These are phyloP conservation scores for Citrus australasica DNA, from an alignment of 345 rosid species.

Conservation along the genomic window DNA sequence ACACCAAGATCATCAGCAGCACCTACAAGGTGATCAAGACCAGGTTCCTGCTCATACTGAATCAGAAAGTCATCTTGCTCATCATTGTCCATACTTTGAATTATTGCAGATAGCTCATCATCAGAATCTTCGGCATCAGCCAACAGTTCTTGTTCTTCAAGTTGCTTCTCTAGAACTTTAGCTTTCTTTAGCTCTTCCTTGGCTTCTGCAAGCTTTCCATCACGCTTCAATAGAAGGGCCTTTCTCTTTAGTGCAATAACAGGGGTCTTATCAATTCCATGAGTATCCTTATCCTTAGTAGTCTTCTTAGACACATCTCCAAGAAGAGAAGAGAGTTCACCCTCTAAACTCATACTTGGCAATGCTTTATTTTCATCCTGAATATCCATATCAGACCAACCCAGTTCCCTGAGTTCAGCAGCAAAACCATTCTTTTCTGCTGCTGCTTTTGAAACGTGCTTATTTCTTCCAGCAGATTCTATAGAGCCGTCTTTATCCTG, in stretches of 20 bases:
- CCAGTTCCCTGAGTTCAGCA: conserved; percentile 72
- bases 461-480: conserved; percentile 46
- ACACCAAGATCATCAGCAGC: conserved; percentile 45
- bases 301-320: conserved; percentile 46
- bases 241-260: conserved; percentile 69
- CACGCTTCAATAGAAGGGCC: conserved; percentile 81
- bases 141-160: conserved; percentile 83
- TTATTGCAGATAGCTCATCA: conserved; percentile 80
- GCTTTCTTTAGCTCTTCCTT: conserved; percentile 92
- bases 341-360: conserved; percentile 63
- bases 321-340: conserved; percentile 76
- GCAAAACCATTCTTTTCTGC: conserved; percentile 54
- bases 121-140: conserved; percentile 80
- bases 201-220: conserved; percentile 93
- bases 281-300: conserved; percentile 25
- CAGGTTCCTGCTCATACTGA: conserved; percentile 33
- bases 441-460: conserved; percentile 32
- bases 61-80: conserved; percentile 46
- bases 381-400: conserved; percentile 75
- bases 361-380: conserved; percentile 47
- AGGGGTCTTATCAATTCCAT: conserved; percentile 49
- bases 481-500: conserved; percentile 36
- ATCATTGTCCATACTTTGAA: conserved; percentile 52
- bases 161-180: conserved; percentile 77
- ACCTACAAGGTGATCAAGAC: conserved; percentile 43